phyloP scores from a whole-genome alignment of 345 rosid species.

The Lumnitzera racemosa region DNA sequence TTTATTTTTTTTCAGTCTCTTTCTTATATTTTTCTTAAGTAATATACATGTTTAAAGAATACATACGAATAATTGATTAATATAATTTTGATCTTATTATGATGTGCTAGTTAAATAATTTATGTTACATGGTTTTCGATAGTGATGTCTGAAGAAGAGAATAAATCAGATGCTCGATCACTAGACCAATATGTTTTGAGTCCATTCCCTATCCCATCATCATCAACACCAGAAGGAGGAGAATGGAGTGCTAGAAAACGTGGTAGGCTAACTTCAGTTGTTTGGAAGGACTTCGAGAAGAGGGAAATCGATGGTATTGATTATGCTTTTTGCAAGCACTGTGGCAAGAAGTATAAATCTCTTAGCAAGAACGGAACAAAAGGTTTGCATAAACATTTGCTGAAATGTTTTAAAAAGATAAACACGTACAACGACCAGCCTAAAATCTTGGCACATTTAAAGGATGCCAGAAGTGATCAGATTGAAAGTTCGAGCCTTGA shows the following conservation, averaged over 20 bases:
- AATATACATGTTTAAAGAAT: too few species aligned
- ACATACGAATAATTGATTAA: too few species aligned
- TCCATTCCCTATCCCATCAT: too few species aligned
- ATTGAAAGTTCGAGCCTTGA: not conserved
- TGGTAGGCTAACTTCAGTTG: constrained; percentile 3
- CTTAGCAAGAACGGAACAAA: constrained; percentile 7
- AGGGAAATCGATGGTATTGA: constrained; percentile 2
- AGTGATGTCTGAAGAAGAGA: too few species aligned
- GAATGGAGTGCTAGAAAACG: not conserved
- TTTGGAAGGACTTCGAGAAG: constrained; percentile 9
- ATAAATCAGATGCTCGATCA: too few species aligned
- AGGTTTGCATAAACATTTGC: not conserved
- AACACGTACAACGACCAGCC: not conserved
- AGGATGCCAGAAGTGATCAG: not conserved
- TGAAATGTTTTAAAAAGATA: not conserved
- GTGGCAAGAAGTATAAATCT: constrained; percentile 4
- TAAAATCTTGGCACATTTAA: not conserved
- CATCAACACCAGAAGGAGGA: not conserved
- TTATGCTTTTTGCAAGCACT: constrained; percentile 6
- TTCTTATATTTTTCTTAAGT: too few species aligned
- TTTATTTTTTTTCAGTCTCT: too few species aligned
- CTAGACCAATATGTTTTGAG: too few species aligned
- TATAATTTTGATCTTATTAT: too few species aligned
- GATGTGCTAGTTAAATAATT: too few species aligned
- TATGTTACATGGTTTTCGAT: too few species aligned